Base-by-base conservation (phyloP, 805 yeast species). In the Wickerhamomyces kurtzmanii region DNA sequence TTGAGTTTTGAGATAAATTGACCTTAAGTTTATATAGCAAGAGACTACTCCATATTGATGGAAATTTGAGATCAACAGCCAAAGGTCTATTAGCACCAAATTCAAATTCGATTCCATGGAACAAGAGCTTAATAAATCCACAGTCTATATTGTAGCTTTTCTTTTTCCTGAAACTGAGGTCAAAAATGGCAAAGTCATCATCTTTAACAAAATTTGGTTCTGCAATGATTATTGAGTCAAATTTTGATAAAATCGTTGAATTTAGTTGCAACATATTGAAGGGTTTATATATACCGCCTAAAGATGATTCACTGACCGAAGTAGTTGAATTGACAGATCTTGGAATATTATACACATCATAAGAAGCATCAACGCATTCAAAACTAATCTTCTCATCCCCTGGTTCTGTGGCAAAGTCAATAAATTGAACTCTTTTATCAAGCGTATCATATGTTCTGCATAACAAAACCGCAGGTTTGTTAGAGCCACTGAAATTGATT, bases 31-130 rank as follows among this genome's bases (percentile, higher is more conserved):
- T 57, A 43, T 72, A 80, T 0, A 77, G 71, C 14, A 80, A 45
- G 5, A 79, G 40, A 44, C 83, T 72, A 28, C 75, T 70, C 72
- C 76, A 70, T 0, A 75, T 69, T 5, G 72, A 65, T 3, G 70
- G 66, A 15, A 74, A 53, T n/a, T 64, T 50, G 16, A 79, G 44
- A 36, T 63, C 68, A 3, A 61, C 55, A 5, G 64, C 47, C 4
- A 73, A 50, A 6, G 73, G 63, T 15, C 65, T 49, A 24, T 53
- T 55, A 2, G 55, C 48, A 1, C 71, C 71, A 6, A 69, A 37
- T 0, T 66, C 45, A 2, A 65, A 28, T 5, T 30, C 25, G 3
- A 41, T 38, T 2, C 57, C 55, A 15, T 40, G 32, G 4, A 51
- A 25, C 5, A 39, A 25, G 8, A 28, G 27, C 23, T 31, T 18